Conservation (phyloP, 192 early-diverging fungal genomes). For the Coemansia sp. region DNA sequence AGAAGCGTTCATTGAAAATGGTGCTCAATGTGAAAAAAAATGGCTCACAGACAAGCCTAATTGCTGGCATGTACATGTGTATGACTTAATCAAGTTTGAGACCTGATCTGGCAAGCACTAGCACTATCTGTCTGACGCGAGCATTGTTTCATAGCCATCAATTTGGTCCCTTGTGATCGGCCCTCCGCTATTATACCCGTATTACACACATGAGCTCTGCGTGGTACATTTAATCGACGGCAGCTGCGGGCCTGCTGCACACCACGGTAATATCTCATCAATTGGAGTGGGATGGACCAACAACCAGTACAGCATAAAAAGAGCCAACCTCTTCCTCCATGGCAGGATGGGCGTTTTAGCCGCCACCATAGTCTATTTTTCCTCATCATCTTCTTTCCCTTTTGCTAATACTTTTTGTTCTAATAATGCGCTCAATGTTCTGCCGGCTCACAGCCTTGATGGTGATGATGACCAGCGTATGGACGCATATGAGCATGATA, state of each 20-base stretch:
- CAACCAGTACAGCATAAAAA: neutral
- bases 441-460: neutral
- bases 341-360: neutral
- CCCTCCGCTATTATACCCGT: neutral
- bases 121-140: neutral
- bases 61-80: neutral
- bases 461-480: neutral
- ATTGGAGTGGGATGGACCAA: neutral
- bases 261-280: neutral
- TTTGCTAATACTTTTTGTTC: neutral
- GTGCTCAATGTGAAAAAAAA: neutral
- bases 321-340: neutral
- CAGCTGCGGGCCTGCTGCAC: neutral
- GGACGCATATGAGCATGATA: slow-evolving; percentile 34
- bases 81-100: neutral
- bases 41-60: neutral
- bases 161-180: neutral
- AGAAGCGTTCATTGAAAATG: neutral
- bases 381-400: neutral
- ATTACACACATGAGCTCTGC: slow-evolving; percentile 10
- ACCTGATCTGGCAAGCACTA: neutral
- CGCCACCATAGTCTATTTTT: neutral
- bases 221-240: slow-evolving; percentile 1
- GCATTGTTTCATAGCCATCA: neutral
- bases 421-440: neutral